Evolutionary conservation across 2,329 filamentous ascomycete genomes (phyloP), one percentile per base, ranked within the genome.

Genomic region (Penicillium polonicum): DNA sequence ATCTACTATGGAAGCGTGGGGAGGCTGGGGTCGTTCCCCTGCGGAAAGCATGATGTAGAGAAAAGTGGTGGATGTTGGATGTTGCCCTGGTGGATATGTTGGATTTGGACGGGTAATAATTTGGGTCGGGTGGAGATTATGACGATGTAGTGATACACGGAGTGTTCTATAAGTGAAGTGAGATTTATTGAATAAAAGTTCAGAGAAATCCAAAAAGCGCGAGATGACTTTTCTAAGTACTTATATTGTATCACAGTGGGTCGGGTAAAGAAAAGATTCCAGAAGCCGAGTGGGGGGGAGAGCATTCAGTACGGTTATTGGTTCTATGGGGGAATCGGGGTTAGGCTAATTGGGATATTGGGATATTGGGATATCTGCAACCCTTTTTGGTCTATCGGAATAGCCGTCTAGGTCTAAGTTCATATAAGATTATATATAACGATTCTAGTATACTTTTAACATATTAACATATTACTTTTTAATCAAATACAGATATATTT

Each of bases 41-140:
- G 75, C 69, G 46, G 74, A 78, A 56, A 79, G 67, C 76, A 79
- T 78, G 63, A 54, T 72, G 65, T 44, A 50, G 48, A 52, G 23
- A 55, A 56, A 55, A 43, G 41, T 4, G 15, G 23, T 46, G 10
- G 17, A 7, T 29, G 21, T 44, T 44, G 44, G 38, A 23, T 4
- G 23, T 23, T 23, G 21, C 21, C 2, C 21, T 2, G 21, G 21
- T 21, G 23, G 23, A 23, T 23, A 46, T 31, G 29, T 35, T 53
- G 46, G 57, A 52, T 58, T 57, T 59, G 55, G 57, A 9, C 3
- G 27, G 53, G 35, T 61, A 58, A 59, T 51, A 36, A 23, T 52
- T 42, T 41, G 48, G 48, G 48, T 49, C 55, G 38, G 48, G 48
- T 57, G 53, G 55, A 59, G 57, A 59, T 65, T 65, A 66, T 65